Percentiles rank a stretch among this genome's conserved stretches.
These are phyloP conservation scores for Kernera saxatilis DNA, from an alignment of 345 rosid species.

Conservation along the genomic window DNA sequence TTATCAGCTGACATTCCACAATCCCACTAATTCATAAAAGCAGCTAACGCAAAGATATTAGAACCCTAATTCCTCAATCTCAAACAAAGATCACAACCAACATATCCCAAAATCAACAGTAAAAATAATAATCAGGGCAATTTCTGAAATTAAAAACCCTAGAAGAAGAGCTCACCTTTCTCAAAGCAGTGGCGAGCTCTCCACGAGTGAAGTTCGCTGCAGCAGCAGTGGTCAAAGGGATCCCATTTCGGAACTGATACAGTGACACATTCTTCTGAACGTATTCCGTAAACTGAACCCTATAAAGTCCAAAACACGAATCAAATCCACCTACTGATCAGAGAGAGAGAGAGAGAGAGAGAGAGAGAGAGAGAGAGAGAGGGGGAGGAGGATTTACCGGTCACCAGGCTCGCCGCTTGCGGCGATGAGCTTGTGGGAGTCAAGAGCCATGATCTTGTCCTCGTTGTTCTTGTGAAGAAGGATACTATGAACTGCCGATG, in stretches of 20 bases:
- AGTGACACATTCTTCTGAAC: constrained; percentile 93
- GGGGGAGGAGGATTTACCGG: constrained; percentile 37
- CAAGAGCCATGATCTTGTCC: constrained; percentile 95
- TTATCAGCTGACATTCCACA: not conserved
- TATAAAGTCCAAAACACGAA: constrained; percentile 4
- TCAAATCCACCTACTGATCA: not conserved
- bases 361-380: not conserved
- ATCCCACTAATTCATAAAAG: not conserved
- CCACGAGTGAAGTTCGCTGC: constrained; percentile 91
- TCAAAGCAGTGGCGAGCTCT: constrained; percentile 92
- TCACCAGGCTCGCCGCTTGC: constrained; percentile 98
- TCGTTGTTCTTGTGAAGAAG: constrained; percentile 90
- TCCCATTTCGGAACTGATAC: constrained; percentile 88
- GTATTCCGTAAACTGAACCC: constrained; percentile 96
- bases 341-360: not conserved
- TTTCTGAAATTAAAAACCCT: not conserved
- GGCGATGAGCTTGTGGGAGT: constrained; percentile 91
- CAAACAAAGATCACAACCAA: not conserved
- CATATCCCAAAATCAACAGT: not conserved
- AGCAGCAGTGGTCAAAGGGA: constrained; percentile 86
- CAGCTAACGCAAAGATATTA: not conserved
- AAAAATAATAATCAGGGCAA: not conserved
- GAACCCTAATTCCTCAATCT: not conserved
- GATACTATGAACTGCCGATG: constrained; percentile 90
- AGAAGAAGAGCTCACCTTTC: constrained; percentile 51